Evolutionary conservation across 352 stramenopile species (phyloP), one percentile per base, ranked within the genome.

Genomic region (Stramenopiles sp.): DNA sequence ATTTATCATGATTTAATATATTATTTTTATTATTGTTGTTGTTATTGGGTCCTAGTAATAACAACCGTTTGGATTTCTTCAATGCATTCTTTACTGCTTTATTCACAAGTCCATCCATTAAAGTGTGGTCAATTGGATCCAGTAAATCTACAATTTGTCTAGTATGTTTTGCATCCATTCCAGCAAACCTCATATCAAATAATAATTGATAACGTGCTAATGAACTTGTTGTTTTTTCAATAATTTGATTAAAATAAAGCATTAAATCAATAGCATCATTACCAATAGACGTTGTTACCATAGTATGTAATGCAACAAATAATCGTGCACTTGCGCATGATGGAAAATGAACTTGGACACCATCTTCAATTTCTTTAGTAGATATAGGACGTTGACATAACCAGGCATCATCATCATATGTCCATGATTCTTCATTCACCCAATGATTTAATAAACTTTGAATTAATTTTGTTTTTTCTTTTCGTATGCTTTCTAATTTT

Each of bases 101-200:
- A 53, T 53, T 53, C 38, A 53, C 38, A 53, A 53, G 38, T 4
- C 38, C 38, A 53, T 53, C 65, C 65, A 76, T 76, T 4, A 76
- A 20, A 76, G 30, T 76, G 13, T 76, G 13, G 13, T 76, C 65
- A 13, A 76, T 76, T 76, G 65, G 65, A 20, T 76, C 65, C 31
- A 76, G 31, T 7, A 76, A 13, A 13, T 76, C 65, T 13, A 76
- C 13, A 33, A 76, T 33, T 20, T 33, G 4, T 33, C 13, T 76
- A 13, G 31, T 76, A 7, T 33, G 30, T 76, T 76, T 31, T 76
- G 7, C 65, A 33, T 31, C 30, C 13, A 76, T 13, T 7, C 31
- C 31, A 33, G 65, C 65, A 76, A 76, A 76, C 31, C 31, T 76
- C 65, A 76, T 76, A 20, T 76, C 65, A 76, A 76, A 76, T 33